Percentiles rank a stretch among this genome's conserved stretches.
Conservation (phyloP, 73 alveolate species). For the Stentor roeselii region DNA sequence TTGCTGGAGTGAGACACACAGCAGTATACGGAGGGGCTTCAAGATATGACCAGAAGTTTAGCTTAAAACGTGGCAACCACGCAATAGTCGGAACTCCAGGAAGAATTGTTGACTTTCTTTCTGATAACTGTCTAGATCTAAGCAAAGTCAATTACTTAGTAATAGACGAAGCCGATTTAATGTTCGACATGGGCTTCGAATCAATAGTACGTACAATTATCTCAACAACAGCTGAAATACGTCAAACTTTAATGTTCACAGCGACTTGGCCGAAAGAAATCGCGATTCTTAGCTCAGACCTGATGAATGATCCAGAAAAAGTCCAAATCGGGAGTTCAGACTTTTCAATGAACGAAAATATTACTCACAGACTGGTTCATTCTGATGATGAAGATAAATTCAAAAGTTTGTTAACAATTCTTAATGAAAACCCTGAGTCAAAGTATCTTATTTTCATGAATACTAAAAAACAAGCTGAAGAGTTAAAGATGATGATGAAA, state of each 20-base stretch:
- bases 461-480: constrained; percentile 58
- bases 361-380: constrained; percentile 28
- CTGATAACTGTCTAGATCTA: constrained; percentile 57
- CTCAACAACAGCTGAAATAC: constrained; percentile 58
- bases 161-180: constrained; percentile 91
- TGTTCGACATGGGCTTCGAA: constrained; percentile 91
- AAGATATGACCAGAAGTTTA: constrained; percentile 68
- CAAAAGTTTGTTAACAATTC: constrained; percentile 52
- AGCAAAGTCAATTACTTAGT: constrained; percentile 56
- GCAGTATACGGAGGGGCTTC: constrained; percentile 77
- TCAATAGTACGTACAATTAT: constrained; percentile 72
- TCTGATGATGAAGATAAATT: constrained; percentile 34
- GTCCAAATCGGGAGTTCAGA: not conserved
- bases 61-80: constrained; percentile 77
- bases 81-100: constrained; percentile 86
- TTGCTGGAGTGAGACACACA: not conserved
- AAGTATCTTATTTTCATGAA: constrained; percentile 76
- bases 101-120: constrained; percentile 68
- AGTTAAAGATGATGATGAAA: constrained; percentile 48
- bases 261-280: constrained; percentile 82
- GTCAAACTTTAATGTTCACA: constrained; percentile 74
- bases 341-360: not conserved
- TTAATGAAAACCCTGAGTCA: constrained; percentile 51
- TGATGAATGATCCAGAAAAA: constrained; percentile 16
- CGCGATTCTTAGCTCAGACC: constrained; percentile 58